Conservation (phyloP, 345 rosid genomes). For the Salix purpurea region DNA sequence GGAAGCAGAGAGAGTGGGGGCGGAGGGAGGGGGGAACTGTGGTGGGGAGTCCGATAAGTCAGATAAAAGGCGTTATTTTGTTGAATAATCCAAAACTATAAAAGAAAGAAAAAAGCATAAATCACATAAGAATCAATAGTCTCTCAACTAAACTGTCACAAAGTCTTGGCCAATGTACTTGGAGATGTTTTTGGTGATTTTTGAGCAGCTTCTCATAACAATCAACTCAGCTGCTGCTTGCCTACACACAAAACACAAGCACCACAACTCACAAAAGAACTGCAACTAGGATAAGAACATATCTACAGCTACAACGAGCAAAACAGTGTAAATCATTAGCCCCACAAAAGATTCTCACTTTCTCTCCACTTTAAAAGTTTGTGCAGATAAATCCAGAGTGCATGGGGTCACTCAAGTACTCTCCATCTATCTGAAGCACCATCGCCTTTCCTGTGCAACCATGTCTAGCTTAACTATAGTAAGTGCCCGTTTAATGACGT, state of each 20-base stretch:
- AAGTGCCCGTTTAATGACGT: too few relatives aligned
- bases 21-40: constrained; percentile 28
- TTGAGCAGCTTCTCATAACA: constrained; percentile 3
- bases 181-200: constrained; percentile 1
- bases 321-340: constrained; percentile 6
- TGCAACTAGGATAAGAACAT: constrained; percentile 15
- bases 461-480: not conserved
- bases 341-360: constrained; percentile 34
- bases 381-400: constrained; percentile 37
- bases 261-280: not conserved
- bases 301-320: not conserved
- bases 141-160: not conserved
- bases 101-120: not conserved
- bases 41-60: constrained; percentile 55
- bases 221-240: not conserved
- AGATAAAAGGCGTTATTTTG: constrained; percentile 21
- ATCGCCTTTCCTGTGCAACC: constrained; percentile 31
- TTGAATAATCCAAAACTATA: constrained; percentile 13
- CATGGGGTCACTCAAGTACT: constrained; percentile 37
- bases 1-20: constrained; percentile 35
- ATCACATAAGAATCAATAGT: not conserved
- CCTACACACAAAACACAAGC: not conserved
- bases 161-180: constrained; percentile 19
- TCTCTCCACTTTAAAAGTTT: constrained; percentile 28
- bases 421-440: constrained; percentile 11